Percentiles rank a stretch among this genome's conserved stretches.
Conservation (phyloP, 2,329 filamentous ascomycete genomes). For the Microcyclosporella mali region DNA sequence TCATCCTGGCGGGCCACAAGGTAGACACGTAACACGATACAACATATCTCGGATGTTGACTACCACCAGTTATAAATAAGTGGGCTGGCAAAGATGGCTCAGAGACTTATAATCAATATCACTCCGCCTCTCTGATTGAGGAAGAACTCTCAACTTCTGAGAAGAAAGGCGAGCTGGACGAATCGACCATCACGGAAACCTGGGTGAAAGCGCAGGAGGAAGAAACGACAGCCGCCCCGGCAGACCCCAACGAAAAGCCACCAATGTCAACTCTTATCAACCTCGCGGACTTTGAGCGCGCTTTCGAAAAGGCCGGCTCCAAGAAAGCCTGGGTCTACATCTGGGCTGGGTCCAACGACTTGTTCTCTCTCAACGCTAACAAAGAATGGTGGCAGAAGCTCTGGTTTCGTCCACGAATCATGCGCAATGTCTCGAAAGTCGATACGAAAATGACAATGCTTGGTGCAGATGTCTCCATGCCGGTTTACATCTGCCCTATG, state of each 20-base stretch:
- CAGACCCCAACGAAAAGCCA: constrained; percentile 35
- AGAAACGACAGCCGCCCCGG: constrained; percentile 11
- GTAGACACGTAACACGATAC: constrained; percentile 26
- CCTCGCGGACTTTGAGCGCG: constrained; percentile 42
- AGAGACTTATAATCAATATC: constrained; percentile 49
- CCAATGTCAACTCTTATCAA: constrained; percentile 44
- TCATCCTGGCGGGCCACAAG: constrained; percentile 55
- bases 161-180: constrained; percentile 34
- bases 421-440: constrained; percentile 37
- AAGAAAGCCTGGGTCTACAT: constrained; percentile 42
- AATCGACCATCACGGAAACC: constrained; percentile 25
- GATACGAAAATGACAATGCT: constrained; percentile 32
- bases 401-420: constrained; percentile 43
- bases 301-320: constrained; percentile 33
- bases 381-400: constrained; percentile 38
- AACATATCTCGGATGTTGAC: not conserved
- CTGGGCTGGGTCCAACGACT: constrained; percentile 45
- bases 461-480: constrained; percentile 30
- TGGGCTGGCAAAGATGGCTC: constrained; percentile 52
- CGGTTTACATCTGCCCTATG: constrained; percentile 34
- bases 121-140: constrained; percentile 41
- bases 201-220: constrained; percentile 29
- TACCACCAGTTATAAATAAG: constrained; percentile 39
- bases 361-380: constrained; percentile 43
- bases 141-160: constrained; percentile 38